These are phyloP conservation scores for Lathyrus tuberosus DNA, from an alignment of 306 rosid species.

Conservation along the genomic window DNA sequence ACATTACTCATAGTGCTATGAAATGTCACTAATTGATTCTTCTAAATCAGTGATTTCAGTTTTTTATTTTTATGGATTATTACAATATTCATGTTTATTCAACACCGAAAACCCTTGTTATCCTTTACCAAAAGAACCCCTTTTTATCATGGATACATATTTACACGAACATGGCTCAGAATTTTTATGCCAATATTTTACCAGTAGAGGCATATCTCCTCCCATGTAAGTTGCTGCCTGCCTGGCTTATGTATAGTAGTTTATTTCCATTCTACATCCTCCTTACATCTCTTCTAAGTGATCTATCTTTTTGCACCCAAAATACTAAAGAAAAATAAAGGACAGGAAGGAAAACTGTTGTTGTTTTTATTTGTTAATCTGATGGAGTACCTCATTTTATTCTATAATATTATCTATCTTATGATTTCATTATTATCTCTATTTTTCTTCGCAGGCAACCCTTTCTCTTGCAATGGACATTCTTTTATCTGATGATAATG, in stretches of 20 bases:
- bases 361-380: slow-evolving; percentile 19
- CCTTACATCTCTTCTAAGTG: slow-evolving; percentile 13
- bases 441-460: slow-evolving; percentile 63
- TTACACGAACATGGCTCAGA: slow-evolving; percentile 16
- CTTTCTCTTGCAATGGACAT: slow-evolving; percentile 97
- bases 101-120: background rate
- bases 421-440: slow-evolving; percentile 17
- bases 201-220: slow-evolving; percentile 6
- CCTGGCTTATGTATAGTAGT: slow-evolving; percentile 15
- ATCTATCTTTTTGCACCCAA: slow-evolving; percentile 22
- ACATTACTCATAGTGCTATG: slow-evolving; percentile 11
- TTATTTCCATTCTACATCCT: slow-evolving; percentile 8
- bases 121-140: background rate
- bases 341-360: slow-evolving; percentile 7
- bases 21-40: slow-evolving; percentile 29
- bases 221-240: slow-evolving; percentile 1
- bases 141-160: background rate
- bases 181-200: slow-evolving; percentile 14
- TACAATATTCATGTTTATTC: slow-evolving; percentile 6
- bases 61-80: slow-evolving; percentile 6
- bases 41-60: slow-evolving; percentile 15
- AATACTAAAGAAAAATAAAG: slow-evolving; percentile 1
- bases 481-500: slow-evolving; percentile 90
- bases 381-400: background rate
- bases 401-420: slow-evolving; percentile 39